Percentiles rank a stretch among this genome's conserved stretches.
These are phyloP conservation scores for Fusarium pseudograminearum DNA, from an alignment of 2,329 filamentous ascomycete genomes.

Conservation along the genomic window DNA sequence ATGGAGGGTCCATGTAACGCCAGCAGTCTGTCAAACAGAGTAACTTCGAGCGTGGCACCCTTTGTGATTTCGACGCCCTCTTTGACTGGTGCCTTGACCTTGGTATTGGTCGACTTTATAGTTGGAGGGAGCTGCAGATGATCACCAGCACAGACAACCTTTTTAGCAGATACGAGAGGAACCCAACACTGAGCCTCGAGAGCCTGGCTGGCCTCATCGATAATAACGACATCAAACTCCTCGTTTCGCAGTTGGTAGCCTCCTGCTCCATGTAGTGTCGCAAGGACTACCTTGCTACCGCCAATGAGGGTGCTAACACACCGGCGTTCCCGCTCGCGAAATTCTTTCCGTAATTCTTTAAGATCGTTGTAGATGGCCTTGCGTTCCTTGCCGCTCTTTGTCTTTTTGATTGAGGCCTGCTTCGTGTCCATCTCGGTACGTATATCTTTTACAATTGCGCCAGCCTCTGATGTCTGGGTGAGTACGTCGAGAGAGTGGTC, in stretches of 20 bases:
- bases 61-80: constrained; percentile 57
- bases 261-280: constrained; percentile 92
- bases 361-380: constrained; percentile 86
- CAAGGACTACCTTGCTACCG: constrained; percentile 87
- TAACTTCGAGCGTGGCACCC: constrained; percentile 80
- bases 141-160: constrained; percentile 92
- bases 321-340: constrained; percentile 82
- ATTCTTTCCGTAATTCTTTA: constrained; percentile 88
- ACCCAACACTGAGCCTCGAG: constrained; percentile 99
- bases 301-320: constrained; percentile 82
- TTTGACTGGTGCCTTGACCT: constrained; percentile 56
- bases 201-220: constrained; percentile 96
- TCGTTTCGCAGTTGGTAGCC: constrained; percentile 84
- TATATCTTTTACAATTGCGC: constrained; percentile 88
- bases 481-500: constrained; percentile 92
- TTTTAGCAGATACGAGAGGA: constrained; percentile 80
- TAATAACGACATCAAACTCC: constrained; percentile 91
- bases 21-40: constrained; percentile 90
- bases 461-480: constrained; percentile 90
- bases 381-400: constrained; percentile 81
- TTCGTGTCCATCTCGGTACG: constrained; percentile 93
- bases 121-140: constrained; percentile 95
- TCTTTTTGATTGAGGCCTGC: constrained; percentile 89
- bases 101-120: constrained; percentile 81
- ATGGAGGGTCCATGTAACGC: constrained; percentile 82